phyloP scores from a whole-genome alignment of 2,329 filamentous ascomycete genomes.

The Botrytis medusae region DNA sequence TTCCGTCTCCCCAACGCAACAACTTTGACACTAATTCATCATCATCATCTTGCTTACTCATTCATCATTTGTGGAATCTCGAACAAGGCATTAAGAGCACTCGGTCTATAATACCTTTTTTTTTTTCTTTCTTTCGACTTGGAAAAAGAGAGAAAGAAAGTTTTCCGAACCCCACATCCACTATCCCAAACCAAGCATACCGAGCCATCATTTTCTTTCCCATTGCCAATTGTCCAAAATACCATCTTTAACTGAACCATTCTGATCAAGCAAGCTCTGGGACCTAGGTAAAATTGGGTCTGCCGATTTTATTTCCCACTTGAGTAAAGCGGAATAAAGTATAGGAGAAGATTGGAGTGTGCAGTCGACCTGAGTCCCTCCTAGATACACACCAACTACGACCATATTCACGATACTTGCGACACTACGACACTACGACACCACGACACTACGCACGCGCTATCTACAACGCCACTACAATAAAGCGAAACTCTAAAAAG shows the following conservation, averaged over 20 bases:
- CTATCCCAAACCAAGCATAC: not conserved
- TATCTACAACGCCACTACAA: not conserved
- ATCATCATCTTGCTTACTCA: not conserved
- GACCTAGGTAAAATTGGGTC: not conserved
- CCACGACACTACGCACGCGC: not conserved
- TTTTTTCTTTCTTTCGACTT: not conserved
- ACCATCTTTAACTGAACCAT: not conserved
- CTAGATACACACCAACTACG: not conserved
- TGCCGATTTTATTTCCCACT: not conserved
- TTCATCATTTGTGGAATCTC: not conserved
- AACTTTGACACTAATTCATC: not conserved
- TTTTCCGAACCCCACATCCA: not conserved
- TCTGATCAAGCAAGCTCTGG: not conserved
- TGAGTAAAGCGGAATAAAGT: not conserved
- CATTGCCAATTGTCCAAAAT: not conserved
- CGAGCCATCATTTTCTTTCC: not conserved
- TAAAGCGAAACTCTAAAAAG: constrained; percentile 12
- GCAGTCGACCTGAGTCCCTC: not conserved
- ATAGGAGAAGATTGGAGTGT: not conserved
- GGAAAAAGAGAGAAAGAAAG: constrained; percentile 1
- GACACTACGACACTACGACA: not conserved
- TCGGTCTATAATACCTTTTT: not conserved
- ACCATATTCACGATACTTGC: not conserved
- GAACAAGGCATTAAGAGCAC: not conserved
- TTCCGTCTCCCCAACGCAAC: not conserved